Conservation (phyloP, 192 early-diverging fungal genomes). For the Phlyctochytrium bullatum region DNA sequence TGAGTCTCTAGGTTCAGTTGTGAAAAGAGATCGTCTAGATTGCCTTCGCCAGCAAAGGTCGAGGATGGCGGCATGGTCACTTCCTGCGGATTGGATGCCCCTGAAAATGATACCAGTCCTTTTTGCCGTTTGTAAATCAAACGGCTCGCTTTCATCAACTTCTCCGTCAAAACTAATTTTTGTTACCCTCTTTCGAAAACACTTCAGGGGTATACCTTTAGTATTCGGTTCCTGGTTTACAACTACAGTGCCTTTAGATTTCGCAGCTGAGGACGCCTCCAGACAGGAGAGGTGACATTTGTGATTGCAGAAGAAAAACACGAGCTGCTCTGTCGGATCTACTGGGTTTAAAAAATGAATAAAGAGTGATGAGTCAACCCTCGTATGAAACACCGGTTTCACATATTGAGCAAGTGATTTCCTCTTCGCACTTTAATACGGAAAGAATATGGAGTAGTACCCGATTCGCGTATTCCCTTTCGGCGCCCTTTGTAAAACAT, state of each 20-base stretch:
- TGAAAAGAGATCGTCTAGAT: no score
- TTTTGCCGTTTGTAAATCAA: no score
- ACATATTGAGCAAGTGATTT: constrained; percentile 23
- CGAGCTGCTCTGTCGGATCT: constrained; percentile 34
- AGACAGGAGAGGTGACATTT: constrained; percentile 84
- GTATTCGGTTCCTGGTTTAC: neutral
- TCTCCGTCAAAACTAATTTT: no score
- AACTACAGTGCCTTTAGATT: constrained; percentile 1
- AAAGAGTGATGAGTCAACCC: constrained; percentile 28
- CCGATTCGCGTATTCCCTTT: neutral
- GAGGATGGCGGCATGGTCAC: no score
- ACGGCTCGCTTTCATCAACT: no score
- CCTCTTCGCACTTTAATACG: neutral
- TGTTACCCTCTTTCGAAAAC: no score
- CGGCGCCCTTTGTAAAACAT: constrained; percentile 7
- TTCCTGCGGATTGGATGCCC: no score
- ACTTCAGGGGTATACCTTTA: no score
- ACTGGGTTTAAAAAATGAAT: constrained; percentile 35
- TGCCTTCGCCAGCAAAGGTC: no score
- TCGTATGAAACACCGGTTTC: constrained; percentile 21
- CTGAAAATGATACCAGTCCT: no score
- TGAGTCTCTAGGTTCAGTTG: no score
- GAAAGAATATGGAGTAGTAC: neutral
- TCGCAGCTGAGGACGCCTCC: constrained; percentile 4
- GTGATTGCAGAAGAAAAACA: constrained; percentile 93